Percentiles rank a stretch among this genome's conserved stretches.
Evolutionary conservation across 2,329 filamentous ascomycete species (phyloP).

Genomic region (Leptographium wingfieldii): DNA sequence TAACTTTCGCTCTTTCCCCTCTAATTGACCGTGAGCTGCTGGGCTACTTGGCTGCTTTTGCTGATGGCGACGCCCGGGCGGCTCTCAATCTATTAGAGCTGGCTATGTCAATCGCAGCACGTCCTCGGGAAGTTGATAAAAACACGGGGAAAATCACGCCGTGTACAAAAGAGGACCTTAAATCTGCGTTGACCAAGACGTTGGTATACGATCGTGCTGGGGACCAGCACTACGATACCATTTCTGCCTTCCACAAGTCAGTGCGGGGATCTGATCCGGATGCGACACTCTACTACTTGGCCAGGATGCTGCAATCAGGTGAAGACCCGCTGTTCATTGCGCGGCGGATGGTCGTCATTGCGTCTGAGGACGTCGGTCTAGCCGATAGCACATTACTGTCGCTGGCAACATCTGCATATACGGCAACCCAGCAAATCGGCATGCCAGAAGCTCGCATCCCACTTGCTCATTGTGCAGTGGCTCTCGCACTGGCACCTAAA

Average conservation of each 20-base stretch:
- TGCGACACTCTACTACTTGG: slow-evolving; percentile 86
- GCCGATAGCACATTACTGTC: slow-evolving; percentile 76
- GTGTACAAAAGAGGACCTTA: slow-evolving; percentile 65
- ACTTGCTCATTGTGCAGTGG: slow-evolving; percentile 74
- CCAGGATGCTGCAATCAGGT: slow-evolving; percentile 87
- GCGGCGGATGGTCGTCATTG: slow-evolving; percentile 84
- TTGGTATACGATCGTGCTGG: slow-evolving; percentile 90
- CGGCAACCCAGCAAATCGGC: slow-evolving; percentile 82
- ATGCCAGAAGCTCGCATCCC: slow-evolving; percentile 93
- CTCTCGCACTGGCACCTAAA: slow-evolving; percentile 70
- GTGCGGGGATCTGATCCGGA: slow-evolving; percentile 79
- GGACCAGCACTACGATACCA: slow-evolving; percentile 95
- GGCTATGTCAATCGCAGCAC: slow-evolving; percentile 59
- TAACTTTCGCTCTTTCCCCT: slow-evolving; percentile 25
- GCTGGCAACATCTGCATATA: slow-evolving; percentile 75
- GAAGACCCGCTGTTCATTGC: slow-evolving; percentile 91
- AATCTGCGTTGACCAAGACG: slow-evolving; percentile 75
- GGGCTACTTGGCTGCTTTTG: slow-evolving; percentile 69
- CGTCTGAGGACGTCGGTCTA: slow-evolving; percentile 84
- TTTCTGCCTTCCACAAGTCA: slow-evolving; percentile 93
- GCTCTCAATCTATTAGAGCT: slow-evolving; percentile 87
- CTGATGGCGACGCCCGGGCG: slow-evolving; percentile 86
- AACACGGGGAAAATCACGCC: slow-evolving; percentile 30
- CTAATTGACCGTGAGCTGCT: slow-evolving; percentile 70
- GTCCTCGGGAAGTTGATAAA: slow-evolving; percentile 4